A percentile compares a stretch with the other conserved stretches of the same genome.
These are phyloP conservation scores for Exophiala xenobiotica DNA, from an alignment of 2,329 filamentous ascomycete genomes.

Conservation along the genomic window DNA sequence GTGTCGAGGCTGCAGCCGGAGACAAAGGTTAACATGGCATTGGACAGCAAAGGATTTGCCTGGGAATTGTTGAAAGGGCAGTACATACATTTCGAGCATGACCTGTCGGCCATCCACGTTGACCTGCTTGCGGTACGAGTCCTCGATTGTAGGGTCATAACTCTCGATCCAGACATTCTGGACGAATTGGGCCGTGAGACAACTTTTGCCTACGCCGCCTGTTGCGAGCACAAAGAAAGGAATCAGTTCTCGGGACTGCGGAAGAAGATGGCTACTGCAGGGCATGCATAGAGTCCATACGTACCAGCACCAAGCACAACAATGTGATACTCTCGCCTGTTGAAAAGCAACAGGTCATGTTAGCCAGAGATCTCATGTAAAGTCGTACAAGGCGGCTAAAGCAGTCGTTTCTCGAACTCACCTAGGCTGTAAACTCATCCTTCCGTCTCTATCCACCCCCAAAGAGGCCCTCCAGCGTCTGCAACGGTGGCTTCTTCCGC, in stretches of 20 bases:
- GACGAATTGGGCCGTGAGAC: slow-evolving; percentile 89
- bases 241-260: background rate
- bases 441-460: slow-evolving; percentile 3
- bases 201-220: slow-evolving; percentile 91
- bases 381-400: background rate
- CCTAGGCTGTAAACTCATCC: slow-evolving; percentile 31
- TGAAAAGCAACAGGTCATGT: slow-evolving; percentile 1
- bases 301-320: slow-evolving; percentile 77
- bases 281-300: slow-evolving; percentile 32
- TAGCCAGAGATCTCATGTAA: background rate
- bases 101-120: slow-evolving; percentile 89
- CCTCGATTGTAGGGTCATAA: slow-evolving; percentile 85
- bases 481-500: background rate
- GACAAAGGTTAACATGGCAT: slow-evolving; percentile 56
- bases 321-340: slow-evolving; percentile 75
- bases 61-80: slow-evolving; percentile 4
- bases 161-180: slow-evolving; percentile 93
- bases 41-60: slow-evolving; percentile 75
- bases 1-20: slow-evolving; percentile 67
- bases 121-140: slow-evolving; percentile 83
- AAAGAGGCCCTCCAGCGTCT: background rate
- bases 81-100: slow-evolving; percentile 77
- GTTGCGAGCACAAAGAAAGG: slow-evolving; percentile 27
- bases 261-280: too few relatives aligned
- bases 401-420: slow-evolving; percentile 11